Evolutionary conservation across 2,329 filamentous ascomycete species (phyloP), one percentile per base, ranked within the genome.

Genomic region (Scopulariopsis brevicaulis): DNA sequence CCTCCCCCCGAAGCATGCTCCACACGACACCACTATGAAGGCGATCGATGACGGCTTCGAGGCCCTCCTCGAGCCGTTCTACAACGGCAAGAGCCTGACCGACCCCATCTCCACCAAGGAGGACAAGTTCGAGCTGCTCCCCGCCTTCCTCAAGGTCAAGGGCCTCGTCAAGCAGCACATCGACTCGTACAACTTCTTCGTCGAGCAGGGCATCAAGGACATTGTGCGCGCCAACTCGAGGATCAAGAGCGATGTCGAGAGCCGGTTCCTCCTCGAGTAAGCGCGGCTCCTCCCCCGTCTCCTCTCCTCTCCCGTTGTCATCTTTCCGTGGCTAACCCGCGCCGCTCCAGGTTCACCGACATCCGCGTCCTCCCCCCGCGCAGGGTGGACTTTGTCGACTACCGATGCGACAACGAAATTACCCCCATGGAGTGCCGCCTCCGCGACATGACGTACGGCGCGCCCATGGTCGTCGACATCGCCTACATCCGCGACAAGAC

Each of bases 121-220:
- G 67, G 94, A 99, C 76, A 99, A 99, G 78, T 96, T 93, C 83
- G 96, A 97, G 70, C 79, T 99, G 50, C 75, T 99, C 32, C 95
- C 94, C 0, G 94, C 94, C n/a, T 99, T 99, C 71, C 77, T 99
- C 60, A 96, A 96, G 72, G 92, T 96, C 66, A 99, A 99, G 73
- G 92, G 92, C 59, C 78, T 96, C 59, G 92, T 96, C 57, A 96
- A 96, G 72, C 93, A 97, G 77, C 92, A 96, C 71, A 93, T 96
- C 68, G 95, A 99, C 75, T 97, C 94, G 25, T 99, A 95, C 79
- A 96, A 99, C 74, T 96, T 94, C 74, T 97, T 99, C 66, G 88
- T 96, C 64, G 90, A 99, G 65, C 88, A 95, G 59, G 92, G 97
- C 69, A 85, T 99, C 70, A 96, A 96, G 74, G 92, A 96, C 66